Base-by-base conservation (phyloP, 352 stramenopile species). In the Phytophthora nicotianae region DNA sequence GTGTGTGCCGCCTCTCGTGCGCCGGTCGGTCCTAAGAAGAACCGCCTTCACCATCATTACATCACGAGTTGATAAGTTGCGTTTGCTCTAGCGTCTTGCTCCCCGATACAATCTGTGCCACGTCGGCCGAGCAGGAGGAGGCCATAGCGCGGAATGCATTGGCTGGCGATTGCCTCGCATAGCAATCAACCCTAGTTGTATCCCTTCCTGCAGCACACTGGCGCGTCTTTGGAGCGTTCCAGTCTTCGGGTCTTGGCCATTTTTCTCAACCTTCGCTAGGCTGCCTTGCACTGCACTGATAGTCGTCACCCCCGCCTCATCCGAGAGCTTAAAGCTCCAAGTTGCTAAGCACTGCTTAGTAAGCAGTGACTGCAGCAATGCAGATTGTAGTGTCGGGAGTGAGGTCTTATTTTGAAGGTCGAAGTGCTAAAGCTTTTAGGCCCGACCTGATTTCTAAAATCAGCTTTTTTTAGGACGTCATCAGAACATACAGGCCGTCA, bases 41-140 rank as follows among this genome's bases (percentile, higher is more conserved):
- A 49, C 43, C 32, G n/a, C 32, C 14, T 54, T 45, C 46, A 61
- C 58, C 50, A 67, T 67, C 51, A 58, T 57, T 61, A 66, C 32
- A 42, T 61, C 33, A 24, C 23, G 48, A 52, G 47, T 58, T 65
- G 37, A 52, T 48, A 42, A 17, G 38, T 14, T 27, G 32, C 50
- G 20, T 54, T 40, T 26, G 45, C 21, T 50, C 17, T 24, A 32
- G 19, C 26, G 41, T 50, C 17, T 50, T 50, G 51, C 19, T 59
- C 35, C 19, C 10, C 13, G 16, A 29, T 20, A 5, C 5, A 17
- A 40, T n/a, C 8, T 38, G 14, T 21, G 2, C 13, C 37, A 46
- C 16, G 16, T 16, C n/a, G 29, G 14, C 27, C 9, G 26, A 13
- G n/a, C 17, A 19, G 7, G 20, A 42, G 11, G 4, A 2, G 35